Conservation (phyloP, 2,329 filamentous ascomycete genomes). For the Amauroascus verrucosus region DNA sequence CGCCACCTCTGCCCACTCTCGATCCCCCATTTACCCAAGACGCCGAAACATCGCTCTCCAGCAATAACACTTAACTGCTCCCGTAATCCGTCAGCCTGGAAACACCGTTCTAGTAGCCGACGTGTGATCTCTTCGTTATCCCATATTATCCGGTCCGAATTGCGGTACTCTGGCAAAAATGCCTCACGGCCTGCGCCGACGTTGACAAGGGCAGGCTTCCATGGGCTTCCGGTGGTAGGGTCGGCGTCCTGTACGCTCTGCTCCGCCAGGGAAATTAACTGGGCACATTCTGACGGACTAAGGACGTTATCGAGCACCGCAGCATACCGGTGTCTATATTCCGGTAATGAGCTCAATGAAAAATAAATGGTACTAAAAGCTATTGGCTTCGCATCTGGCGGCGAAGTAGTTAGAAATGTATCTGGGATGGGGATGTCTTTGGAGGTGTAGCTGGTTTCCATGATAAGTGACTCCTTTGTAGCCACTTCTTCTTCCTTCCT, state of each 20-base stretch:
- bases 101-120: constrained; percentile 49
- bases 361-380: constrained; percentile 47
- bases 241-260: constrained; percentile 3
- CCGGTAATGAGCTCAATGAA: constrained; percentile 38
- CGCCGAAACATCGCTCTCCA: not conserved
- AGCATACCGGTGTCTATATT: constrained; percentile 48
- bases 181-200: constrained; percentile 52
- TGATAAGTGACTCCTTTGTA: too few species aligned
- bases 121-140: constrained; percentile 54
- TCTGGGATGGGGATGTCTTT: constrained; percentile 8
- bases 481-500: too few species aligned
- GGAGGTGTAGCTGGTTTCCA: constrained; percentile 2
- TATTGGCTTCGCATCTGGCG: constrained; percentile 32
- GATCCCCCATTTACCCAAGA: not conserved
- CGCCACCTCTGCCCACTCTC: not conserved
- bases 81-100: constrained; percentile 29
- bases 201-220: constrained; percentile 61
- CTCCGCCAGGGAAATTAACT: constrained; percentile 46
- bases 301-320: constrained; percentile 55
- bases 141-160: constrained; percentile 69
- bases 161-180: constrained; percentile 49
- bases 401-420: constrained; percentile 30
- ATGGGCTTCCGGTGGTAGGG: constrained; percentile 29
- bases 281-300: constrained; percentile 51
- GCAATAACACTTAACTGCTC: constrained; percentile 32